Conservation (phyloP, 176 grass and related monocot species). For the Zea luxurians region DNA sequence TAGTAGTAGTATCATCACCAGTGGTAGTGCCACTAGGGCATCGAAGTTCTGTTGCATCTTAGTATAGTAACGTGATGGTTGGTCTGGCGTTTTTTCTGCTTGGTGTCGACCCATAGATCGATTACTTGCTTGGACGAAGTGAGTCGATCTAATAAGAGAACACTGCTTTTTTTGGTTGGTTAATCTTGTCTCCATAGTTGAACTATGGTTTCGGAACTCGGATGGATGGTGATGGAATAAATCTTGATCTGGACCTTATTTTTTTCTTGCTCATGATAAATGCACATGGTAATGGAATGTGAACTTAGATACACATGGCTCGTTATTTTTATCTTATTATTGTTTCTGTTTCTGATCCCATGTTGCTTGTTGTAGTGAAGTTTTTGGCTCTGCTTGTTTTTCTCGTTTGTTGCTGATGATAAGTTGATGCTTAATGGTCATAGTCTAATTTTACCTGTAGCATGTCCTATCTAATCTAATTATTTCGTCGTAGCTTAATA, state of each 20-base stretch:
- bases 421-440: too few species aligned
- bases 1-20: not conserved
- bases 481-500: too few species aligned
- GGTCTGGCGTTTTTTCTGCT: not conserved
- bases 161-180: not conserved
- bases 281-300: too few species aligned
- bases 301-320: not conserved
- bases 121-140: not conserved
- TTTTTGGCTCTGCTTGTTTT: too few species aligned
- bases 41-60: slow-evolving; percentile 28
- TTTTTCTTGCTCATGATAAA: not conserved
- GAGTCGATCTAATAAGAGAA: not conserved
- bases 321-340: too few species aligned
- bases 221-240: not conserved
- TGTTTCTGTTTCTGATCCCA: not conserved
- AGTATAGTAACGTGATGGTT: slow-evolving; percentile 3
- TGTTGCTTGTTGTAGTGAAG: not conserved
- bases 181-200: not conserved
- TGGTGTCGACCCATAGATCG: not conserved
- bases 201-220: not conserved
- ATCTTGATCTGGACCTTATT: not conserved
- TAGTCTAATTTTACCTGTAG: too few species aligned
- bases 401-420: too few species aligned
- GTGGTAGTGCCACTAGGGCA: not conserved
- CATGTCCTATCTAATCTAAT: too few species aligned